Conservation (phyloP, 768 basidiomycete species). For the Suillus subluteus region DNA sequence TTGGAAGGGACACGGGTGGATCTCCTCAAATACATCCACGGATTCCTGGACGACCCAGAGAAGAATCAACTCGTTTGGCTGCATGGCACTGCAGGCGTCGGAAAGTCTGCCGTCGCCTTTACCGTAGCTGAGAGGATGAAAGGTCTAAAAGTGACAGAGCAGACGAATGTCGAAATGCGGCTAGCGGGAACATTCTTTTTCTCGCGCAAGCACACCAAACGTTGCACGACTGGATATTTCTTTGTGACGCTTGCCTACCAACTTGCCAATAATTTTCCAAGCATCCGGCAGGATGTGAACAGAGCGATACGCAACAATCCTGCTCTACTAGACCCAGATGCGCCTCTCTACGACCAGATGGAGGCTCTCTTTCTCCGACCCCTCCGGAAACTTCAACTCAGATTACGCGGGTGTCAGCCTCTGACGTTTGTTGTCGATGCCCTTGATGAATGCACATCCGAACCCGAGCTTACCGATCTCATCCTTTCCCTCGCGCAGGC, state of each 20-base stretch:
- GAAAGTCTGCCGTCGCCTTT: neutral
- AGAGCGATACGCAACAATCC: neutral
- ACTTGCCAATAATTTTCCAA: neutral
- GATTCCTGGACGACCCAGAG: neutral
- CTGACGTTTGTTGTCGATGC: neutral
- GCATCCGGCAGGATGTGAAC: neutral
- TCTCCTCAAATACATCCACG: neutral
- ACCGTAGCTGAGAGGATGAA: neutral
- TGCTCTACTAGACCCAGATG: neutral
- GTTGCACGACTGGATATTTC: neutral
- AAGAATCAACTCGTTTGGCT: neutral
- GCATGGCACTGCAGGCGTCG: neutral
- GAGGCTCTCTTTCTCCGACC: neutral
- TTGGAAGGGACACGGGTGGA: neutral
- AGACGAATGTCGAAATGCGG: neutral
- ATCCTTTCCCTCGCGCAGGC: neutral
- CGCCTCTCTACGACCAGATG: neutral
- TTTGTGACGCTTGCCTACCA: neutral
- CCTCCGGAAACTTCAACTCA: neutral
- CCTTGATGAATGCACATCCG: neutral
- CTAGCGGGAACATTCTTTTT: neutral
- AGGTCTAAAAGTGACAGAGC: neutral
- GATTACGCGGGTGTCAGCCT: neutral
- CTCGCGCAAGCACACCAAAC: neutral
- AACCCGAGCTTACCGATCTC: neutral